phyloP scores from a whole-genome alignment of 768 basidiomycete genomes.

The Polyporus arcularius region DNA sequence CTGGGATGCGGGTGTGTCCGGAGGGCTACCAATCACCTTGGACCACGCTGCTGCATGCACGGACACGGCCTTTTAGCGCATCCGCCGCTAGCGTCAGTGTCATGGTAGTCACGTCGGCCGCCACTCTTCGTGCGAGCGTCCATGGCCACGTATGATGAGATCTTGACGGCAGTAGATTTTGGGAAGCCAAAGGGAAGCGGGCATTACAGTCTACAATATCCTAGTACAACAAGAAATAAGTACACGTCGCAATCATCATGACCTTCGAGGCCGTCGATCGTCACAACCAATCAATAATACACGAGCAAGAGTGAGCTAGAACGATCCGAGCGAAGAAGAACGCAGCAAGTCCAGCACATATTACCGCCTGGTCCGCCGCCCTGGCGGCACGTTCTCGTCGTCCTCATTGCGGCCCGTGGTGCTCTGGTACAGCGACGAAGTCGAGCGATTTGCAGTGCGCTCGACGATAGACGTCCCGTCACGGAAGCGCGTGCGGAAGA shows the following conservation, averaged over 20 bases:
- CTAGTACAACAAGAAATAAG: background rate
- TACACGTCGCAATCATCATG: background rate
- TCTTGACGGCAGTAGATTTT: background rate
- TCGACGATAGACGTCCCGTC: conserved; percentile 94
- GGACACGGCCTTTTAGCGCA: too few species aligned
- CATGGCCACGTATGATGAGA: background rate
- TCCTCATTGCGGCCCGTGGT: conserved; percentile 17
- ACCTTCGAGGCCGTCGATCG: background rate
- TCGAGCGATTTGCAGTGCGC: conserved; percentile 60
- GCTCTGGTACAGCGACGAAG: conserved; percentile 15
- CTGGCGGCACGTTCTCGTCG: conserved; percentile 15
- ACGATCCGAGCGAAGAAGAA: background rate
- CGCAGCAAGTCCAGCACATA: background rate
- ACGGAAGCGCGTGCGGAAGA: conserved; percentile 90
- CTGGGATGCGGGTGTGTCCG: too few species aligned
- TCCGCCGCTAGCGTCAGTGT: too few species aligned
- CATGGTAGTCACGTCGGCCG: too few species aligned
- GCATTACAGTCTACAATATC: background rate
- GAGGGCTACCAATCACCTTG: too few species aligned
- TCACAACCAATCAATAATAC: background rate
- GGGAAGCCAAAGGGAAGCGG: background rate
- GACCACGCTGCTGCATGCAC: too few species aligned
- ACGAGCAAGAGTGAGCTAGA: background rate
- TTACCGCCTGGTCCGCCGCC: conserved; percentile 9
- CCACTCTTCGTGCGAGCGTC: background rate